These are phyloP conservation scores for Candida neerlandica DNA, from an alignment of 1,139 yeast genomes.

Conservation along the genomic window DNA sequence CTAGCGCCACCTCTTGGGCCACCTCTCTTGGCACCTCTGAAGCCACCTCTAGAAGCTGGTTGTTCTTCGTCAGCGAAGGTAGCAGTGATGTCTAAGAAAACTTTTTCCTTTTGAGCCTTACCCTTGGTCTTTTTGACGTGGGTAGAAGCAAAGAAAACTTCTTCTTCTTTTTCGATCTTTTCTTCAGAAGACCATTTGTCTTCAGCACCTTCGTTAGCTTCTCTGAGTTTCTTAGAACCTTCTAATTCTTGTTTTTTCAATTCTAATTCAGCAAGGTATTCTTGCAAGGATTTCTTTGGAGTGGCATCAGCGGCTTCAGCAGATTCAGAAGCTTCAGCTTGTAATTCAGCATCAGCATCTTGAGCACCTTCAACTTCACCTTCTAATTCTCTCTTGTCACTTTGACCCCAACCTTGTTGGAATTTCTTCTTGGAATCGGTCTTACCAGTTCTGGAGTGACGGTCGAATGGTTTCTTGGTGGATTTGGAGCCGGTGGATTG, in stretches of 20 bases:
- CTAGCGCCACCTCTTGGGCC: constrained; percentile 42
- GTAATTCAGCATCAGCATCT: constrained; percentile 56
- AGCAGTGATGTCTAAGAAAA: constrained; percentile 66
- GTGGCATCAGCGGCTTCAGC: constrained; percentile 43
- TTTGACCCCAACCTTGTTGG: constrained; percentile 83
- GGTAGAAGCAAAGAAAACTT: constrained; percentile 57
- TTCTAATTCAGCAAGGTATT: constrained; percentile 68
- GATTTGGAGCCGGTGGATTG: constrained; percentile 54
- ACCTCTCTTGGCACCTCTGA: constrained; percentile 31
- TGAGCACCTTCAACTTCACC: constrained; percentile 66
- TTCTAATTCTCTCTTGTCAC: constrained; percentile 59
- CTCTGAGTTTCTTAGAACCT: constrained; percentile 45
- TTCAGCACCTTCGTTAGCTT: constrained; percentile 63
- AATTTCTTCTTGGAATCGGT: constrained; percentile 83
- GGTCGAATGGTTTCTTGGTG: constrained; percentile 70
- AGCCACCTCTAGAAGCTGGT: constrained; percentile 23
- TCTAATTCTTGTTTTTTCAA: constrained; percentile 50
- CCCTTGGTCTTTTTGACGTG: constrained; percentile 60
- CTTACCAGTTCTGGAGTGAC: constrained; percentile 83
- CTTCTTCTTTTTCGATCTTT: constrained; percentile 58
- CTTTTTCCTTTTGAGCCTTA: constrained; percentile 71
- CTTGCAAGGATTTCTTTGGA: constrained; percentile 66
- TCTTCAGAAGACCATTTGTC: constrained; percentile 66
- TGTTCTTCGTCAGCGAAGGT: constrained; percentile 55
- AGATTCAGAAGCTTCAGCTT: constrained; percentile 40